Evolutionary conservation across 495 filamentous ascomycete genomes (phyloP).

Genomic region (Xeromyces bisporus): DNA sequence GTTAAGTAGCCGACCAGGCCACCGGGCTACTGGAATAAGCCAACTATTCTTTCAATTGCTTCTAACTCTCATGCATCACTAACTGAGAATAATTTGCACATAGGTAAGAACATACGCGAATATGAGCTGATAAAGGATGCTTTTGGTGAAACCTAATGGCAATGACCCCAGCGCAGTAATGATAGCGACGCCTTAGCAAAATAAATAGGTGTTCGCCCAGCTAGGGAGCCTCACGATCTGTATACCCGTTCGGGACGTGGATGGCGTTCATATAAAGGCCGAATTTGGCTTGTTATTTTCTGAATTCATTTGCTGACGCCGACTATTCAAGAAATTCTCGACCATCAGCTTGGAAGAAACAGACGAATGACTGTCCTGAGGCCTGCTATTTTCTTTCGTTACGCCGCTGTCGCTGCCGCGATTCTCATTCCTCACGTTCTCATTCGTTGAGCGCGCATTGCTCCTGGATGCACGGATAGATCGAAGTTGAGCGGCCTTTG

Average conservation of each 20-base stretch:
- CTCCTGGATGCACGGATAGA: slow-evolving; percentile 13
- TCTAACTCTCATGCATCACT: too few relatives aligned
- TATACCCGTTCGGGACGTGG: neutral
- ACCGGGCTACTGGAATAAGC: too few relatives aligned
- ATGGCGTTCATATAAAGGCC: slow-evolving; percentile 15
- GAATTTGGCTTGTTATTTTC: slow-evolving; percentile 7
- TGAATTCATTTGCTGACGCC: slow-evolving; percentile 25
- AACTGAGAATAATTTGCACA: too few relatives aligned
- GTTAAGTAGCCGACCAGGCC: too few relatives aligned
- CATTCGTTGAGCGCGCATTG: slow-evolving; percentile 13
- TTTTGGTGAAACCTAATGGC: too few relatives aligned
- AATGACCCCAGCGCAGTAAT: too few relatives aligned
- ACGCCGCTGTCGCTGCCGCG: slow-evolving; percentile 6
- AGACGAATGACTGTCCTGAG: slow-evolving; percentile 10
- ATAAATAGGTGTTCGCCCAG: too few relatives aligned
- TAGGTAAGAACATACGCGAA: too few relatives aligned
- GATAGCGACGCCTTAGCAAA: too few relatives aligned
- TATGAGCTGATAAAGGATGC: too few relatives aligned
- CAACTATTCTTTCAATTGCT: too few relatives aligned
- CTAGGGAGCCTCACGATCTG: too few relatives aligned
- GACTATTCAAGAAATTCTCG: slow-evolving; percentile 39
- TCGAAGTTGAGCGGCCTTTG: slow-evolving; percentile 14
- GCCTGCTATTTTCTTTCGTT: slow-evolving; percentile 8
- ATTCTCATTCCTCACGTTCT: slow-evolving; percentile 15
- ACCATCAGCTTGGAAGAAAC: slow-evolving; percentile 42